Evolutionary conservation across 2,329 filamentous ascomycete genomes (phyloP).

Genomic region (Colletotrichum siamense): DNA sequence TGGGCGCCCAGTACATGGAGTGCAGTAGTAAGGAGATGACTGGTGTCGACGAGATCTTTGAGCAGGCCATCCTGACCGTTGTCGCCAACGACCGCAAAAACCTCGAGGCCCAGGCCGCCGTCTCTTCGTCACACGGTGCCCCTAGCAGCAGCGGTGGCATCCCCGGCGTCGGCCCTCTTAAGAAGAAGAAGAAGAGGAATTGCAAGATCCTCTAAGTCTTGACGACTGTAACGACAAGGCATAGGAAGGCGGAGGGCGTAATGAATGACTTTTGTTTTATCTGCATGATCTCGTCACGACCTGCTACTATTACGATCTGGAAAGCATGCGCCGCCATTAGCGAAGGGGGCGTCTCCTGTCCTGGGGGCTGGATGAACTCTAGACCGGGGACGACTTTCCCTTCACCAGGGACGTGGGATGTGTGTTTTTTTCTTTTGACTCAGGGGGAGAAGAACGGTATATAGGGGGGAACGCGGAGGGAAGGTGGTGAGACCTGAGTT

Average conservation of each 20-base stretch:
- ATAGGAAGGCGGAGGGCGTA: constrained; percentile 20
- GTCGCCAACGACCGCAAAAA: constrained; percentile 80
- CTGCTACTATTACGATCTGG: constrained; percentile 25
- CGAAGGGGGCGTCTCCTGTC: constrained; percentile 21
- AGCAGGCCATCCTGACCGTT: constrained; percentile 86
- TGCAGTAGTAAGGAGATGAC: constrained; percentile 98
- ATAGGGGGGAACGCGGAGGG: background rate
- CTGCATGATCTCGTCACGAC: constrained; percentile 39
- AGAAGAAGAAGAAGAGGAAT: constrained; percentile 84
- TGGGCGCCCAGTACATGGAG: constrained; percentile 96
- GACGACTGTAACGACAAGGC: constrained; percentile 10
- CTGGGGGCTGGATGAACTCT: constrained; percentile 21
- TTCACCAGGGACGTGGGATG: constrained; percentile 3
- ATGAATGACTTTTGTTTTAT: constrained; percentile 26
- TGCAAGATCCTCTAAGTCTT: constrained; percentile 75
- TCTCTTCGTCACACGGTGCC: constrained; percentile 39
- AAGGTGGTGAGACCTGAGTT: background rate
- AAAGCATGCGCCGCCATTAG: constrained; percentile 23
- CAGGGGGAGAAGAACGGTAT: constrained; percentile 1
- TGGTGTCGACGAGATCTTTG: constrained; percentile 96
- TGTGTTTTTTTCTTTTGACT: background rate
- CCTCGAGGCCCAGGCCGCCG: constrained; percentile 53
- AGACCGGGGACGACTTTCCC: constrained; percentile 12
- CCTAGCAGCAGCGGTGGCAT: constrained; percentile 37
- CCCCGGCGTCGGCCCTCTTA: constrained; percentile 55